Base-by-base conservation (phyloP, 2,329 filamentous ascomycete genomes). In the Exophiala sp. region DNA sequence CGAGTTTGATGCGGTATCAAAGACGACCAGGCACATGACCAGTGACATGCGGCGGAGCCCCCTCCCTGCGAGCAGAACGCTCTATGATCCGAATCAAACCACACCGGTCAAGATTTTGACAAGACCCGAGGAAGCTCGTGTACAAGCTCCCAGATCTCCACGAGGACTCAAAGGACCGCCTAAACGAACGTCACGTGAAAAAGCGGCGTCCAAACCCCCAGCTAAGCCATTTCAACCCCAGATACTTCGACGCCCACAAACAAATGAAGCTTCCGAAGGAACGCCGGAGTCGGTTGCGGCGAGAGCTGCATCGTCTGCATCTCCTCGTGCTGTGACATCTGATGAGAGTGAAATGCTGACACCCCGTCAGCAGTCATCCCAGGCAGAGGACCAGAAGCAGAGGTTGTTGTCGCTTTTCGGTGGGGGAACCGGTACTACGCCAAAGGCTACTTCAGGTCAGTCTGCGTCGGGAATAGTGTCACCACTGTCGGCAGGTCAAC, bases 341-440 rank as follows among this genome's bases (percentile, higher is more conserved):
- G 41, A 23, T 18, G 21, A 16, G n/a, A 27, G 37, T 23, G 54
- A 46, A 18, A 51, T 19, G 32, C 45, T 18, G 27, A 43, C 42
- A 58, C 27, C 58, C 57, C n/a, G 49, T 47, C 27, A 43, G 13
- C 45, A 50, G 22, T 5, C 46, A 37, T 54, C 52, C 8, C 43
- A 49, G 11, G 34, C 49, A 7, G 48, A 64, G 66, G n/a, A 69
- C 62, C 40, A 71, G 73, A 55, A 67, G 52, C 71, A 76, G 55
- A 64, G 68, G 2, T 64, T 78, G 2, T 70, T 87, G 10, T 84
- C 82, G 3, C 73, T 87, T 1, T 85, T 87, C 61, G 76, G 78
- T 21, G 79, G 78, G n/a, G 39, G 37, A 10, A 10, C 38, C 22
- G 44, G 46, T 10, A 53, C 29, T 21, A 46, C 42, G n/a, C 49